phyloP scores from a whole-genome alignment of 176 grass and related monocot genomes.

The Juncus inflexus region DNA sequence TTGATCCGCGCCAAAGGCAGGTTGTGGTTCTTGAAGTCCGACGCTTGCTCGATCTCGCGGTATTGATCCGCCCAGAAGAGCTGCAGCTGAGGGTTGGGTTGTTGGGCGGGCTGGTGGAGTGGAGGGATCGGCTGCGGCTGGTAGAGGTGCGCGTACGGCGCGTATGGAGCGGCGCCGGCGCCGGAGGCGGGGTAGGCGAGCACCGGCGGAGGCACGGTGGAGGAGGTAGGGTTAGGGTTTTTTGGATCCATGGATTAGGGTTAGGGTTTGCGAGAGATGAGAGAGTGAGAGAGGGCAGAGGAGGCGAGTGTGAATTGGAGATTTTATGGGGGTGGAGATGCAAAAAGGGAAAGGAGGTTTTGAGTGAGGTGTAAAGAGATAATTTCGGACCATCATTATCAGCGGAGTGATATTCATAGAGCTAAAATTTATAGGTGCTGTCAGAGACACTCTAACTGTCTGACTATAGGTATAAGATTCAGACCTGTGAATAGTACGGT shows the following conservation, averaged over 20 bases:
- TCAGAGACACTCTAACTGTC: no score
- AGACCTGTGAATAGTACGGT: no score
- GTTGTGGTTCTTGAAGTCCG: slow-evolving; percentile 85
- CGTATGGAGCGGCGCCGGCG: slow-evolving; percentile 27
- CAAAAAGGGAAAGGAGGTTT: no score
- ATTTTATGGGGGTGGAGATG: no score
- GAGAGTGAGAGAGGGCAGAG: slow-evolving; percentile 20
- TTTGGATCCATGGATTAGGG: slow-evolving; percentile 56
- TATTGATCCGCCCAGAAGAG: slow-evolving; percentile 92
- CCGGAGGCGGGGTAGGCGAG: slow-evolving; percentile 32
- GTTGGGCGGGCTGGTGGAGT: slow-evolving; percentile 35
- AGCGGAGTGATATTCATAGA: no score
- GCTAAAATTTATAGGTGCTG: no score
- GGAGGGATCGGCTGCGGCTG: slow-evolving; percentile 38
- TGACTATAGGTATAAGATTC: no score
- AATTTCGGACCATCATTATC: no score
- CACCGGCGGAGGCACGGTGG: slow-evolving; percentile 44
- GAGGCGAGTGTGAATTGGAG: slow-evolving; percentile 18
- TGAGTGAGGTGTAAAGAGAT: no score
- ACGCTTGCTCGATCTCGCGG: slow-evolving; percentile 75
- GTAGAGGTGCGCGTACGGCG: slow-evolving; percentile 49
- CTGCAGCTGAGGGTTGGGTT: slow-evolving; percentile 74
- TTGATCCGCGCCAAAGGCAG: slow-evolving; percentile 88
- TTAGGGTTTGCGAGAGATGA: slow-evolving; percentile 39
- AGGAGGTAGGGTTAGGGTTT: slow-evolving; percentile 51